A percentile compares a stretch with the other conserved stretches of the same genome.
These are phyloP conservation scores for Xylaria sp. DNA, from an alignment of 2,329 filamentous ascomycete genomes.

Conservation along the genomic window DNA sequence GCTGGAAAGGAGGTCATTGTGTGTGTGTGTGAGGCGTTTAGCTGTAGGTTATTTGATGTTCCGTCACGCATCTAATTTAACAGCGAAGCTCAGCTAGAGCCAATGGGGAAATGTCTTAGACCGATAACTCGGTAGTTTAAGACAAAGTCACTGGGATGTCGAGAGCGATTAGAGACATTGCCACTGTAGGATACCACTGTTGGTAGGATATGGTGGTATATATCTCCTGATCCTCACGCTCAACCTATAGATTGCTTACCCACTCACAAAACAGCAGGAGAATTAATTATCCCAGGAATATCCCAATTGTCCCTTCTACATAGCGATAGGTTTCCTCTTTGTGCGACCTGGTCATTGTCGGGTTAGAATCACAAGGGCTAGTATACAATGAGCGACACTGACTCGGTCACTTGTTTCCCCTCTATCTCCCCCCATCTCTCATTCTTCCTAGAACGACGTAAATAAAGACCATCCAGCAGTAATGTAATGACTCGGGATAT, in stretches of 20 bases:
- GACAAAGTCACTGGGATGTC: background rate
- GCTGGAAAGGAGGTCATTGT: conserved; percentile 22
- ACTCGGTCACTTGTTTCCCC: background rate
- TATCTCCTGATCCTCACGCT: background rate
- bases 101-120: conserved; percentile 19
- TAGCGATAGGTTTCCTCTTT: too few species aligned
- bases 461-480: too few species aligned
- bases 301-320: too few species aligned
- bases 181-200: background rate
- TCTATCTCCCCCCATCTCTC: background rate
- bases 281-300: too few species aligned
- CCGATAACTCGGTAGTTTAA: background rate
- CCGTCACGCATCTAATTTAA: conserved; percentile 13
- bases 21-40: conserved; percentile 16
- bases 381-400: too few species aligned
- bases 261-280: background rate
- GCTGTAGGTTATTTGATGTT: background rate
- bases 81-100: conserved; percentile 16
- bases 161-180: background rate
- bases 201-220: background rate
- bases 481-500: background rate
- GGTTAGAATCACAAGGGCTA: background rate
- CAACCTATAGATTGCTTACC: background rate
- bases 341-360: too few species aligned
- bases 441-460: too few species aligned